Evolutionary conservation across 768 basidiomycete genomes (phyloP).

Genomic region (Pleurotus salmoneostramineus): DNA sequence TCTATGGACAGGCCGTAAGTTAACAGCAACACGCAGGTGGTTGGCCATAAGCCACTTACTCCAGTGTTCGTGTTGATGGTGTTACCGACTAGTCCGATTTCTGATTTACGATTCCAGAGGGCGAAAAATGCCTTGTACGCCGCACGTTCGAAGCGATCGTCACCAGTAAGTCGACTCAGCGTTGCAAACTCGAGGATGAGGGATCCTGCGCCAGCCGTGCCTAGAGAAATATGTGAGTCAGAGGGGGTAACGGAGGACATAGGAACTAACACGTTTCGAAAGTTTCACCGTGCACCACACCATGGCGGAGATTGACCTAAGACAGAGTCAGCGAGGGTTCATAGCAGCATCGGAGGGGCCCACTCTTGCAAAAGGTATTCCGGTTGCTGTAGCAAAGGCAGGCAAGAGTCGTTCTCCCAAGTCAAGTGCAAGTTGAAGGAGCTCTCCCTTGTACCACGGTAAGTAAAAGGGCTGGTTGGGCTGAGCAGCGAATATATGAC

Average conservation of each 20-base stretch:
- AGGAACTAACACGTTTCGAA: conserved; percentile 73
- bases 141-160: conserved; percentile 84
- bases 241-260: background rate
- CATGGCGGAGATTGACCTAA: conserved; percentile 82
- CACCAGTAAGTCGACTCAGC: conserved; percentile 85
- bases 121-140: conserved; percentile 91
- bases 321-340: conserved; percentile 5
- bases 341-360: background rate
- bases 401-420: conserved; percentile 84
- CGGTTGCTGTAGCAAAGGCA: conserved; percentile 89
- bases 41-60: conserved; percentile 35
- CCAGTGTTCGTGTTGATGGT: conserved; percentile 81
- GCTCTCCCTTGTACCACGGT: conserved; percentile 82
- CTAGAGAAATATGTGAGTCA: conserved; percentile 30
- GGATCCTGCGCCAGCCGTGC: conserved; percentile 90
- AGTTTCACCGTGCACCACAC: conserved; percentile 72
- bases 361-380: conserved; percentile 89
- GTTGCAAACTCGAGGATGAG: conserved; percentile 94
- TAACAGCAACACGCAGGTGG: background rate
- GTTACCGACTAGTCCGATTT: conserved; percentile 85
- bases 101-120: conserved; percentile 87
- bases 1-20: conserved; percentile 29
- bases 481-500: conserved; percentile 75
- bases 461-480: conserved; percentile 65
- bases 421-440: conserved; percentile 79